Evolutionary conservation across 345 rosid species (phyloP).

Genomic region (Rhizophora apiculata): DNA sequence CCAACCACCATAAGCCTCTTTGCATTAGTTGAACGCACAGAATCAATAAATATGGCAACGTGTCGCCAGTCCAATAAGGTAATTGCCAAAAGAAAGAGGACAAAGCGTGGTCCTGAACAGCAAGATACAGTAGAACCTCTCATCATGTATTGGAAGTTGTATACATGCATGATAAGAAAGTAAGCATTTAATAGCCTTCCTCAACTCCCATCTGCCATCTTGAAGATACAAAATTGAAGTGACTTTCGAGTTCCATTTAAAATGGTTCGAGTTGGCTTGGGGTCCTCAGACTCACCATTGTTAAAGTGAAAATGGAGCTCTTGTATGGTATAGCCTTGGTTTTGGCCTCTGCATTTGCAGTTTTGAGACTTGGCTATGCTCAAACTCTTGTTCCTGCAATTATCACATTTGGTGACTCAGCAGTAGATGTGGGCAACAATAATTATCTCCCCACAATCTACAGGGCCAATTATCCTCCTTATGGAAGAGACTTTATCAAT

Average conservation of each 20-base stretch:
- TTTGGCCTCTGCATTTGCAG: slow-evolving; percentile 9
- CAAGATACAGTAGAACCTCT: background rate
- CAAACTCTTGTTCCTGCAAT: slow-evolving; percentile 78
- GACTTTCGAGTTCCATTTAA: slow-evolving; percentile 15
- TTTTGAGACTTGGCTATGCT: slow-evolving; percentile 9
- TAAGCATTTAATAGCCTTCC: slow-evolving; percentile 30
- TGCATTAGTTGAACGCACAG: background rate
- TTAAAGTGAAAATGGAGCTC: slow-evolving; percentile 7
- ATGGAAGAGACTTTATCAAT: slow-evolving; percentile 74
- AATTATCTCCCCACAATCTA: slow-evolving; percentile 73
- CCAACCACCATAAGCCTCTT: background rate
- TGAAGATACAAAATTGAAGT: slow-evolving; percentile 4
- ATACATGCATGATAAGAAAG: background rate
- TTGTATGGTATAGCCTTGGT: background rate
- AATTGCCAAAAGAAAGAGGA: background rate
- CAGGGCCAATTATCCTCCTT: slow-evolving; percentile 91
- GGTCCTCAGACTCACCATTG: background rate
- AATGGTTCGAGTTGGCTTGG: slow-evolving; percentile 8
- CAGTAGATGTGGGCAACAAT: slow-evolving; percentile 93
- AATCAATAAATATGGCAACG: background rate
- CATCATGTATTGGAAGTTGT: background rate
- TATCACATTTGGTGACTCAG: slow-evolving; percentile 81
- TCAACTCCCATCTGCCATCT: slow-evolving; percentile 42
- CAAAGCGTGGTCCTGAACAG: background rate
- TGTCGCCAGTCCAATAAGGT: background rate